phyloP scores from a whole-genome alignment of 1,284 basidiomycete species.

The Tilletia indica region DNA sequence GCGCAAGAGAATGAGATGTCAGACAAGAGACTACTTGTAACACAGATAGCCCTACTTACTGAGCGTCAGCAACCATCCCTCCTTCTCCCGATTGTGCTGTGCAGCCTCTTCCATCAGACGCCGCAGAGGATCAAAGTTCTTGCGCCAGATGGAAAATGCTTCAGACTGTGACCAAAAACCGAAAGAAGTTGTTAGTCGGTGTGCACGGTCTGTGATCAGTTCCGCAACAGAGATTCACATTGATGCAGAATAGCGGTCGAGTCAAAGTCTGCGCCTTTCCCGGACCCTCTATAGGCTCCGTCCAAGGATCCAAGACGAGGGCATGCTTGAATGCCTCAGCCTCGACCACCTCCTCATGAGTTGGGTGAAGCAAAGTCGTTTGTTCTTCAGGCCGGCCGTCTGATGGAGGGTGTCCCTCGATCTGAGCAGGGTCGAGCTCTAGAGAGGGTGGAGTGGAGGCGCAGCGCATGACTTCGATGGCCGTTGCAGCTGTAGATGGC shows the following conservation, averaged over 20 bases:
- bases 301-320: conserved; percentile 41
- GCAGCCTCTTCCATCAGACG: conserved; percentile 28
- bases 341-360: conserved; percentile 14
- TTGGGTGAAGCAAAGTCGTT: not conserved
- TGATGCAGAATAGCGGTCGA: conserved; percentile 45
- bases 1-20: not conserved
- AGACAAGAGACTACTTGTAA: no score
- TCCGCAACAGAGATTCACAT: conserved; percentile 19
- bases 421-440: not conserved
- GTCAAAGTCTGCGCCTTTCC: conserved; percentile 22
- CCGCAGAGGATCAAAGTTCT: conserved; percentile 38
- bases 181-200: no score
- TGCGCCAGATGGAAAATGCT: conserved; percentile 41
- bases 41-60: not conserved
- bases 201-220: no score
- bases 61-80: conserved; percentile 38
- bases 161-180: conserved; percentile 25
- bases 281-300: conserved; percentile 5
- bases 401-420: no score
- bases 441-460: conserved; percentile 6
- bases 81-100: conserved; percentile 25
- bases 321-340: conserved; percentile 32
- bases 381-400: not conserved
- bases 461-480: conserved; percentile 28
- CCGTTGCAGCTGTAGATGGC: conserved; percentile 23